A percentile compares a stretch with the other conserved stretches of the same genome.
These are phyloP conservation scores for Nakataea oryzae DNA, from an alignment of 2,329 filamentous ascomycete genomes.

Conservation along the genomic window DNA sequence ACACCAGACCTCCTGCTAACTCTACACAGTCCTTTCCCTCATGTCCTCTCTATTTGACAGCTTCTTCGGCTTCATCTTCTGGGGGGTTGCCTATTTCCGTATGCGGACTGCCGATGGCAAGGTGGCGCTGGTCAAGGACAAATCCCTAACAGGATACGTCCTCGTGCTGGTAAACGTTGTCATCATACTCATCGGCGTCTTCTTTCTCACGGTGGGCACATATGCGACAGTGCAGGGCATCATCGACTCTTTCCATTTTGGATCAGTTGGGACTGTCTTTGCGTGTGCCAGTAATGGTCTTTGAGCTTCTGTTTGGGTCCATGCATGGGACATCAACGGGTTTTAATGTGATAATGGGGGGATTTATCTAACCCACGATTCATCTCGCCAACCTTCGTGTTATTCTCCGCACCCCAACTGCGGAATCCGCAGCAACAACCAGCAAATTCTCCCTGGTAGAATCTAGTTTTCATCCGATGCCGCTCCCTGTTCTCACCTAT, in stretches of 20 bases:
- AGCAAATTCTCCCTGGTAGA: no score
- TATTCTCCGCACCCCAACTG: no score
- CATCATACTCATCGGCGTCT: slow-evolving; percentile 65
- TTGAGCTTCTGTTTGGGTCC: slow-evolving; percentile 19
- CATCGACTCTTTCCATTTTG: slow-evolving; percentile 57
- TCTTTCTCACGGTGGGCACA: slow-evolving; percentile 74
- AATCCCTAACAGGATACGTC: slow-evolving; percentile 38
- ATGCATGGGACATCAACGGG: no score
- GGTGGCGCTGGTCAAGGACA: slow-evolving; percentile 36
- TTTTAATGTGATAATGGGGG: no score
- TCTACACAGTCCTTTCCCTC: slow-evolving; percentile 44
- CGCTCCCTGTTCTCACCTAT: no score
- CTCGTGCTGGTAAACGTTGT: slow-evolving; percentile 58
- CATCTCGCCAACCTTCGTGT: no score
- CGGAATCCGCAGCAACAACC: no score
- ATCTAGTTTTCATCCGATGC: no score
- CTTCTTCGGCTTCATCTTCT: slow-evolving; percentile 94
- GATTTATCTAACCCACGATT: no score
- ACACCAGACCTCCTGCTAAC: background rate
- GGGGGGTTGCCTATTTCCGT: slow-evolving; percentile 70
- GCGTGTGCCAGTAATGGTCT: slow-evolving; percentile 61
- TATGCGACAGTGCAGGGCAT: slow-evolving; percentile 70
- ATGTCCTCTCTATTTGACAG: slow-evolving; percentile 89
- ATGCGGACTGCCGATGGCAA: slow-evolving; percentile 60
- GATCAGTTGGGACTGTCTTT: slow-evolving; percentile 61